Base-by-base conservation (phyloP, 2,329 filamentous ascomycete species). In the Xylariaceae sp. region DNA sequence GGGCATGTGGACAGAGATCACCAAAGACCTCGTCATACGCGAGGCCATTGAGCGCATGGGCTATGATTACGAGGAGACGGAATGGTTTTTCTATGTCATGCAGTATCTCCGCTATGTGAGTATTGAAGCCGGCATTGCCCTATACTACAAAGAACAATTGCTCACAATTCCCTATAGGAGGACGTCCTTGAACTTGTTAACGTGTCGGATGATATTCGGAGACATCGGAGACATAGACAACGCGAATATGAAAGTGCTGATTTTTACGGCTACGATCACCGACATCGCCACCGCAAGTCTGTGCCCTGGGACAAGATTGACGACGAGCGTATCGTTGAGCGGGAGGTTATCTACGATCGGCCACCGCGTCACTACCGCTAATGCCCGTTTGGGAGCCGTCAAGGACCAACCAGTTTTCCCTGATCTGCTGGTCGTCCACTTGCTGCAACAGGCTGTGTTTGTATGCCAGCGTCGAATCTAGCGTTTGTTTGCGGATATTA, bases 1-100 rank as follows among this genome's bases (percentile, higher is more conserved):
- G 50, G 83, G 87, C 54, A 89, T 96, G 75, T 97, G 93, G 93
- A 99, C 94, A 0, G 94, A 97, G 72, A 90, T 99, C 62, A 96
- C 93, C 42, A 96, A 96, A 73, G 92, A 96, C 61, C 73, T 97
- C 34, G 90, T 97, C 14, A 79, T 87, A 53, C 84, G 87, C 47
- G 91, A 97, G 67, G 94, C 94, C 16, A 89, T 97, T 58, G 87
- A 96, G 61, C 79, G 87, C 63, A 74, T 86, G 66, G 90, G 90
- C 2, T 97, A 96, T 70, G 85, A 89, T 54, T 97, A 86, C 66
- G 90, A 97, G 68, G 92, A 97, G 77, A 94, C 90, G 0, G 87
- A 90, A 48, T 83, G 81, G 56, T 95, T 90, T 71, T 97, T 89
- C 72, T 97, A 97, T 70, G 84, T 97, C 42, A 93, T 96, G 76